A percentile compares a stretch with the other conserved stretches of the same genome.
Evolutionary conservation across 2,329 filamentous ascomycete species (phyloP).

Genomic region (Trichophyton simii): DNA sequence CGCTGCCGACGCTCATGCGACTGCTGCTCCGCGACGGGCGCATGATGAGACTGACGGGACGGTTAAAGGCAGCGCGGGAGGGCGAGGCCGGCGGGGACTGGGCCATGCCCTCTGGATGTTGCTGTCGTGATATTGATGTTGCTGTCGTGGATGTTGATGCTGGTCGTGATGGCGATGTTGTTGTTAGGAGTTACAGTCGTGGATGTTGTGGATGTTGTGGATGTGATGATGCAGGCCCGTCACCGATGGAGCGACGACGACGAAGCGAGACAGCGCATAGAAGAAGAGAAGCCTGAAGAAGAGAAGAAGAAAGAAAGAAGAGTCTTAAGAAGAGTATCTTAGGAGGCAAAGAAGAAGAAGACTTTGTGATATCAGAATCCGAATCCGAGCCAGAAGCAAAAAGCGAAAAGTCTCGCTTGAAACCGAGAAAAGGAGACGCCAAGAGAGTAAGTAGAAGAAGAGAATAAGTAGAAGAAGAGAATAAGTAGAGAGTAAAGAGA

Average conservation of each 20-base stretch:
- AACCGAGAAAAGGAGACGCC: background rate
- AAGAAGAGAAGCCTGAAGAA: background rate
- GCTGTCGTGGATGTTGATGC: background rate
- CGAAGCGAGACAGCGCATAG: background rate
- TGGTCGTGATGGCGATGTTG: constrained; percentile 3
- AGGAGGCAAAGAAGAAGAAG: background rate
- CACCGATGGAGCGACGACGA: constrained; percentile 3
- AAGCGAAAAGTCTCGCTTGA: background rate
- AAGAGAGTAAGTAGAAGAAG: background rate
- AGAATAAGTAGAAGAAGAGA: background rate
- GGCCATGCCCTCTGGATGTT: constrained; percentile 40
- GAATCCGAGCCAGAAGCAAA: background rate
- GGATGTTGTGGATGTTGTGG: background rate
- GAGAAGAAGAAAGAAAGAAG: background rate
- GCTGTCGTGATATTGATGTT: background rate
- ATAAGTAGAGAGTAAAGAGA: background rate
- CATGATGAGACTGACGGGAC: constrained; percentile 72
- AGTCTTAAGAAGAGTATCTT: no score
- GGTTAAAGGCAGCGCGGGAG: constrained; percentile 38
- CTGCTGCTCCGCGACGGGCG: constrained; percentile 66
- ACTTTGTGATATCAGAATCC: constrained; percentile 5
- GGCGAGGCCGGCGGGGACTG: constrained; percentile 59
- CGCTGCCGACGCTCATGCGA: constrained; percentile 62
- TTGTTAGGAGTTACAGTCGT: background rate
- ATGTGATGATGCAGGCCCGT: background rate